phyloP scores from a whole-genome alignment of 306 rosid species.

The Arachis hypogaea region DNA sequence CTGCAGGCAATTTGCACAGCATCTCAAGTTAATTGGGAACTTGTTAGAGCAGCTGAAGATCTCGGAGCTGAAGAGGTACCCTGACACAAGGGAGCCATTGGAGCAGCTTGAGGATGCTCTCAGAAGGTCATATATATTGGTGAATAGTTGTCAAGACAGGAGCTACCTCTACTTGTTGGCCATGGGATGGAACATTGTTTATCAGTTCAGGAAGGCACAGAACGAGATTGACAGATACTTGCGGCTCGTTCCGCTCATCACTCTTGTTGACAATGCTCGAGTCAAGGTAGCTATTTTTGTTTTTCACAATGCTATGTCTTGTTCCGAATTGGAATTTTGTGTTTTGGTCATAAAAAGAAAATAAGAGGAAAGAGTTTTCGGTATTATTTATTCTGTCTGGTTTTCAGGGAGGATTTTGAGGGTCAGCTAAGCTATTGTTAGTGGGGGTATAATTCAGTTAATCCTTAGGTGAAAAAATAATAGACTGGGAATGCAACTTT shows the following conservation, averaged over 20 bases:
- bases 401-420: not conserved
- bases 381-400: not conserved
- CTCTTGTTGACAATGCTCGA: conserved; percentile 94
- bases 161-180: conserved; percentile 92
- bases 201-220: conserved; percentile 96
- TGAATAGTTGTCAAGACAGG: conserved; percentile 88
- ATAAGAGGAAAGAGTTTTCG: not conserved
- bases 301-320: conserved; percentile 26
- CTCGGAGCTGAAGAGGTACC: conserved; percentile 90
- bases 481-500: not conserved
- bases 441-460: not conserved
- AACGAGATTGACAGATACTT: conserved; percentile 91
- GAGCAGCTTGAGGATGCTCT: conserved; percentile 98
- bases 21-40: conserved; percentile 90
- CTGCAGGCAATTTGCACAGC: conserved; percentile 91
- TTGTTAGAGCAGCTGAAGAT: conserved; percentile 94
- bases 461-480: not conserved
- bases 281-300: conserved; percentile 73
- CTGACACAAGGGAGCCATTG: conserved; percentile 91
- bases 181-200: conserved; percentile 98
- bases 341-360: not conserved
- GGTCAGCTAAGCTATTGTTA: not conserved
- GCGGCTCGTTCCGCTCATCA: conserved; percentile 86
- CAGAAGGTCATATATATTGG: conserved; percentile 81
- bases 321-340: not conserved